Base-by-base conservation (phyloP, 2,329 filamentous ascomycete genomes). In the Arthrobotrys iridis region DNA sequence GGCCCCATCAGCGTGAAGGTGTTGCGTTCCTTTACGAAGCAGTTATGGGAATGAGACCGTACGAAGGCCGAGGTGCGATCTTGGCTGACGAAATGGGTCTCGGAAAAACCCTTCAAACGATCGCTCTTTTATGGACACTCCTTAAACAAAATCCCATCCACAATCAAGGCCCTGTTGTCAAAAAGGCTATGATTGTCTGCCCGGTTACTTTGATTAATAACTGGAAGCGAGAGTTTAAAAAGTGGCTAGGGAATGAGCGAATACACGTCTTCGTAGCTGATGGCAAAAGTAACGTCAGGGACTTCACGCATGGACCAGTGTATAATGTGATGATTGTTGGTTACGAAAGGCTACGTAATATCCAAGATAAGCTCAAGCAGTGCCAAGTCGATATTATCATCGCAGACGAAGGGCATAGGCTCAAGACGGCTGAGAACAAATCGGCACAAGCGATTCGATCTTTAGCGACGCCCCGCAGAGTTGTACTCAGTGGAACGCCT, bases 11-110 rank as follows among this genome's bases (percentile, higher is more conserved):
- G 79, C 85, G 88, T 11, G 87, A 90, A 79, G 90, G 90, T 20
- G 88, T 92, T 0, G 84, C 87, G 57, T 92, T 92, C 78, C 81
- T 92, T 45, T 92, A 92, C 79, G 90, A 92, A 81, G 91, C 90
- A 79, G 88, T 92, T 0, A 92, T 92, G 90, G 90, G 90, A 3
- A 86, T 91, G 85, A 85, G 88, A 43, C 83, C 85, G 43, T 88
- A 86, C 76, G 87, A 87, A 78, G 89, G 90, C 0, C 86, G 90
- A 81, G 90, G 90, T 22, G 90, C 89, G 2, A 88, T 92, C 71
- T 83, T 92, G 55, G 90, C 90, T 1, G 90, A 92, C 79, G 90
- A 92, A 78, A 92, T 92, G 90, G 90, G 90, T 0, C 81, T 92
- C 1, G 90, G 90, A 18, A 92, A 92, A 82, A 91, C 90, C 0